Percentiles rank a stretch among this genome's conserved stretches.
phyloP scores from a whole-genome alignment of 2,329 filamentous ascomycete genomes.

The Aspergillus fijiensis region DNA sequence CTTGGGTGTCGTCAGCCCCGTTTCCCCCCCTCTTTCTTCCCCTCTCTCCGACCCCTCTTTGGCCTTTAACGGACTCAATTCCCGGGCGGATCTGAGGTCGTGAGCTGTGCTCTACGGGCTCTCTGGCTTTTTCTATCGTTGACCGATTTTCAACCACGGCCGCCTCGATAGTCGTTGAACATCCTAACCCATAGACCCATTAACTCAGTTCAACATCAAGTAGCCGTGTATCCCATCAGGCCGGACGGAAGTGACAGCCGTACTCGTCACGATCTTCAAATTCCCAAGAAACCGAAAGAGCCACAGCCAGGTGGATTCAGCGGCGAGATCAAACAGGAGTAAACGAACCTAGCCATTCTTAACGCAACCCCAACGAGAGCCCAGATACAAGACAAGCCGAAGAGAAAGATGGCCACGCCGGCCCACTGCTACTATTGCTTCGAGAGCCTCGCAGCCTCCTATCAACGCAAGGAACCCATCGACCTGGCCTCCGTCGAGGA shows the following conservation, averaged over 20 bases:
- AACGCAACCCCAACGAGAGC: background rate
- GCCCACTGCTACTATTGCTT: constrained; percentile 93
- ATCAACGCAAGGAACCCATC: constrained; percentile 67
- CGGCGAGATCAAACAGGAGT: background rate
- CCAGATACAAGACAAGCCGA: background rate
- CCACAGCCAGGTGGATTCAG: background rate
- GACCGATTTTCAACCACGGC: background rate
- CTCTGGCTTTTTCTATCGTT: background rate
- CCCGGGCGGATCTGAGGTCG: constrained; percentile 2
- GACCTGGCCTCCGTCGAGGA: constrained; percentile 68
- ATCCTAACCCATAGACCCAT: background rate
- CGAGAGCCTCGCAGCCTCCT: constrained; percentile 75
- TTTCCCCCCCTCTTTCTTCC: constrained; percentile 20
- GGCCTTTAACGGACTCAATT: constrained; percentile 7
- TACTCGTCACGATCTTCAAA: background rate
- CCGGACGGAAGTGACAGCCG: background rate
- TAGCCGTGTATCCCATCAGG: background rate
- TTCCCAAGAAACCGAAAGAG: background rate
- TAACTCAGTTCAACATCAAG: background rate
- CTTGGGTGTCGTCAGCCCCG: constrained; percentile 19
- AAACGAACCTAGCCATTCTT: background rate
- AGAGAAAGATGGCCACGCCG: constrained; percentile 68
- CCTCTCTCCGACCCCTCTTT: constrained; percentile 12
- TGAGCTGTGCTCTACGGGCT: constrained; percentile 10
- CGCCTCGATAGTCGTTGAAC: background rate